Base-by-base conservation (phyloP, 2,329 filamentous ascomycete species). In the Phaeophleospora eucalypticola region DNA sequence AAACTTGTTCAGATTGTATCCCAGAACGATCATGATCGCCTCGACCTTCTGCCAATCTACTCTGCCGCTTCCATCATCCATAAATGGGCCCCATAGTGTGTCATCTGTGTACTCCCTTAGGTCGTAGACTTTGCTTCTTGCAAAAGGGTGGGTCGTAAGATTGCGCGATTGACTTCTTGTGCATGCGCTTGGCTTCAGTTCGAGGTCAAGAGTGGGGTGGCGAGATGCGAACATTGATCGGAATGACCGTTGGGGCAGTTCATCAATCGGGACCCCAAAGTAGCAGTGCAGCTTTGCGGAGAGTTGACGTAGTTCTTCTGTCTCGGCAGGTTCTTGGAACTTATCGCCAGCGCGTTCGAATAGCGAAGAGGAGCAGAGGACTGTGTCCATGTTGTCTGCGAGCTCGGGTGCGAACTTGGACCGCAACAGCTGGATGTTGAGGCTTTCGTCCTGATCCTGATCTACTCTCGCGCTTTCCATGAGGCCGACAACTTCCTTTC, bases 31-130 rank as follows among this genome's bases (percentile, higher is more conserved):
- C 73, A 89, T 79, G 44, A 89, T 78, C 7, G 84, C 82, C 65
- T 90, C 86, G 9, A 89, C 69, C 68, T 86, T 87, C 65, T 90
- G 85, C 87, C 87, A 91, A 65, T 91, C 86, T 0, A 87, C 82
- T 4, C 68, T 65, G 43, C 74, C 75, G 2, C 72, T 75, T 1
- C 77, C 79, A 59, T 89, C 85, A 41, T 78, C 70, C 59, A 77
- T 69, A 58, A 87, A 90, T 0, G 87, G 87, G 0, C 87, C 87
- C 86, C 86, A 90, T 29, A 73, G 64, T 1, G 77, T 83, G 19
- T 66, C 63, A 2, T 69, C 63, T 0, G 78, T 84, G 64, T 88
- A 87, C 54, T 83, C 76, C 1, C 86, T 74, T 39, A 90, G 67
- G 60, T 90, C 86, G 55, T 90, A 91, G 2, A 90, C 84, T 51